phyloP scores from a whole-genome alignment of 805 yeast genomes.

The Yamadazyma akitaensis region DNA sequence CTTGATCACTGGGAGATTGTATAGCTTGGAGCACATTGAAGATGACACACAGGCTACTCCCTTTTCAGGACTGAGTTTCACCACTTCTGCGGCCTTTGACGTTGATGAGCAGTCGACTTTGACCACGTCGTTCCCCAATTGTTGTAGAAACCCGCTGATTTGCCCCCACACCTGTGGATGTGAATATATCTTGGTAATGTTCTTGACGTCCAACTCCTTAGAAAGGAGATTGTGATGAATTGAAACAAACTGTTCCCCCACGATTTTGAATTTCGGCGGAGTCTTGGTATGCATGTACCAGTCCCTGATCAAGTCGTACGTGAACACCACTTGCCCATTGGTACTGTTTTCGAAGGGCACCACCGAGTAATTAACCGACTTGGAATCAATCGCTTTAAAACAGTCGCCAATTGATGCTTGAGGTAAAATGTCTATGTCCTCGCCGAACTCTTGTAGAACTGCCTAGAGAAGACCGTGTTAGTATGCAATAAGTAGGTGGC shows the following conservation, averaged over 20 bases:
- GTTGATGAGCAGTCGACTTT: constrained; percentile 72
- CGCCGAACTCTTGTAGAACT: constrained; percentile 50
- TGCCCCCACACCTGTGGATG: constrained; percentile 99
- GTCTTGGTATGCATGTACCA: constrained; percentile 37
- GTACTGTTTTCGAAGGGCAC: constrained; percentile 94
- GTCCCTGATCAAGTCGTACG: constrained; percentile 78
- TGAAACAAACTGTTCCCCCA: constrained; percentile 78
- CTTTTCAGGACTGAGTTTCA: constrained; percentile 36
- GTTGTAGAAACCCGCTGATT: constrained; percentile 53
- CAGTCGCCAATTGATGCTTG: constrained; percentile 56
- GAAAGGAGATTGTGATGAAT: constrained; percentile 75
- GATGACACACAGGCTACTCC: constrained; percentile 72
- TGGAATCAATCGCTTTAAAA: constrained; percentile 48
- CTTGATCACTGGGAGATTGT: constrained; percentile 52
- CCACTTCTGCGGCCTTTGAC: constrained; percentile 75
- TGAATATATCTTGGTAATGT: constrained; percentile 64
- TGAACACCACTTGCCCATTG: constrained; percentile 86
- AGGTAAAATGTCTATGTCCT: constrained; percentile 27
- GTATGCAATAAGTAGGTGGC: neutral
- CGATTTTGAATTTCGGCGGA: constrained; percentile 43
- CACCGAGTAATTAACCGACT: constrained; percentile 61
- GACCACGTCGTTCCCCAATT: constrained; percentile 25
- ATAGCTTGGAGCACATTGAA: constrained; percentile 58
- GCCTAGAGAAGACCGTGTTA: constrained; percentile 26
- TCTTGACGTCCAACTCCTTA: constrained; percentile 38